Evolutionary conservation across 1,284 basidiomycete genomes (phyloP).

Genomic region (Heterobasidion occidentale): DNA sequence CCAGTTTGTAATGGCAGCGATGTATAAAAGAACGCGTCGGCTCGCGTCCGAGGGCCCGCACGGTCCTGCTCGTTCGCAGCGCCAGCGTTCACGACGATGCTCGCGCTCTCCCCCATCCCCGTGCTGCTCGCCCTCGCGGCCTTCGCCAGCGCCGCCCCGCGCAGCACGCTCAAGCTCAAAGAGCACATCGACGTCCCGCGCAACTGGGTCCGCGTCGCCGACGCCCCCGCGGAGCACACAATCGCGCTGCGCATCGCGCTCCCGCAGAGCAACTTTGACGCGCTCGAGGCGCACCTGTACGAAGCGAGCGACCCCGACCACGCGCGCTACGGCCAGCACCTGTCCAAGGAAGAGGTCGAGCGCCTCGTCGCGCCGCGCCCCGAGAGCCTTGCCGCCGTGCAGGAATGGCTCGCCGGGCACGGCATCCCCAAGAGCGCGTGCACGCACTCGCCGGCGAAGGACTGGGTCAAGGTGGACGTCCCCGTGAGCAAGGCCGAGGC

Average conservation of each 20-base stretch:
- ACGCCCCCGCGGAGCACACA: constrained; percentile 37
- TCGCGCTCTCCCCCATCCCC: not conserved
- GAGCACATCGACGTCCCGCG: constrained; percentile 28
- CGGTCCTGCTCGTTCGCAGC: not conserved
- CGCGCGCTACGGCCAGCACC: constrained; percentile 50
- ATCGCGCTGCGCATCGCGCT: constrained; percentile 58
- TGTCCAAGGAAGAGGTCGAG: constrained; percentile 58
- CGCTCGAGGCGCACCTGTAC: constrained; percentile 52
- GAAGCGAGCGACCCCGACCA: constrained; percentile 45
- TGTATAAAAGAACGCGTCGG: no score
- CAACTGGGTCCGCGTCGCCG: constrained; percentile 38
- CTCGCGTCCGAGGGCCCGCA: not conserved
- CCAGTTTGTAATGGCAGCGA: no score
- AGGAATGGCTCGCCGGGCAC: constrained; percentile 41
- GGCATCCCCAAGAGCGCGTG: constrained; percentile 38
- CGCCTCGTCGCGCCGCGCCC: constrained; percentile 49
- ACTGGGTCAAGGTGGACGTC: constrained; percentile 59
- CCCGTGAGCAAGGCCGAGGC: constrained; percentile 55
- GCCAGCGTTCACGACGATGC: not conserved
- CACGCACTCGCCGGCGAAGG: constrained; percentile 50
- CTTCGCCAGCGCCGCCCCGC: not conserved
- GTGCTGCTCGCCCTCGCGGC: not conserved
- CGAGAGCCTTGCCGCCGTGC: constrained; percentile 43
- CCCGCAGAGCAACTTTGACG: constrained; percentile 50
- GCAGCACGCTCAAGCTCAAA: constrained; percentile 21